These are phyloP conservation scores for Dendrobium chrysotoxum DNA, from an alignment of 106 monocot species.

Conservation along the genomic window DNA sequence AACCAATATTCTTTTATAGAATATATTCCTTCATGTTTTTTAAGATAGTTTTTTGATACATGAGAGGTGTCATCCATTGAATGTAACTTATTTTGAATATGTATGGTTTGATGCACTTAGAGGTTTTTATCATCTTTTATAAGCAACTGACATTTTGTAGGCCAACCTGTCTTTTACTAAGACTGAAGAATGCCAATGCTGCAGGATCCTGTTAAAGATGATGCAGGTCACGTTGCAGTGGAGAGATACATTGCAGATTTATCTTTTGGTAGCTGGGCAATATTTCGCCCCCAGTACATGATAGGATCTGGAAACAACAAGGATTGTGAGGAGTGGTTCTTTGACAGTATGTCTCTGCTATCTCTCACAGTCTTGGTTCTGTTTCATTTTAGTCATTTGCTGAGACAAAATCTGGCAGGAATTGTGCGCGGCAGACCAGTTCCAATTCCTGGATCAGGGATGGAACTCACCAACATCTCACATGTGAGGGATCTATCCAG, in stretches of 20 bases:
- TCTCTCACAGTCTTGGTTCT: not conserved
- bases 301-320: conserved; percentile 98
- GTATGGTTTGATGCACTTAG: too few relatives aligned
- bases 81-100: too few relatives aligned
- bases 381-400: not conserved
- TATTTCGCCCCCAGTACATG: conserved; percentile 96
- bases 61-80: too few relatives aligned
- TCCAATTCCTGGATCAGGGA: conserved; percentile 85
- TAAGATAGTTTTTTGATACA: too few relatives aligned
- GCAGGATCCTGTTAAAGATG: conserved; percentile 78
- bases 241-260: conserved; percentile 78
- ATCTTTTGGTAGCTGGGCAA: conserved; percentile 69
- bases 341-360: conserved; percentile 61
- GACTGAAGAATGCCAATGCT: not conserved
- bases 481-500: conserved; percentile 91
- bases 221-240: conserved; percentile 74
- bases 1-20: too few relatives aligned
- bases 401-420: conserved; percentile 31
- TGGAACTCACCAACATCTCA: conserved; percentile 88
- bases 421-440: conserved; percentile 81
- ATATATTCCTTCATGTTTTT: too few relatives aligned
- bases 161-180: too few relatives aligned
- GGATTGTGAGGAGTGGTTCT: conserved; percentile 99
- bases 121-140: too few relatives aligned
- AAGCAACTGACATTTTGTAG: too few relatives aligned